Base-by-base conservation (phyloP, 2,329 filamentous ascomycete genomes). In the Aspergillus tubingensis region DNA sequence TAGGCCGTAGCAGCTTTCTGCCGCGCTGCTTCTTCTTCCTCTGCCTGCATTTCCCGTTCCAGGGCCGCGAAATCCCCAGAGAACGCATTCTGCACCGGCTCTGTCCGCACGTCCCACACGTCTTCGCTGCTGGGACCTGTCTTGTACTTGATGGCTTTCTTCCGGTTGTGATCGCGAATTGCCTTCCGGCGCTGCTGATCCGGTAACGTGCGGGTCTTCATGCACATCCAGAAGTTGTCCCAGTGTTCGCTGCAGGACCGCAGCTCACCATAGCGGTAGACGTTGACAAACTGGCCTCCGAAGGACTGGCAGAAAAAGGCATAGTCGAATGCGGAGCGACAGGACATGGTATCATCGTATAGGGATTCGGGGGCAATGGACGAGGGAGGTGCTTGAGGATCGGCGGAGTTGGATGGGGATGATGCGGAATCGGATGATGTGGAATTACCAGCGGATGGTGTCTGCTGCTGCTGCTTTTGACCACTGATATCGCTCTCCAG, bases 221-320 rank as follows among this genome's bases (percentile, higher is more conserved):
- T 97, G 82, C 95, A 99, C 80, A 97, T 94, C 91, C 93, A 96
- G 78, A 96, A 98, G 76, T 96, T 91, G 62, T 89, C 85, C 92
- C 94, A 97, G 64, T 92, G 88, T 67, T 96, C 90, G 63, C 83
- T 86, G 82, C 95, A 99, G 3, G 85, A 83, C 48, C 89, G 86
- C 70, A 96, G 80, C 44, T 82, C 80, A 63, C 95, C 95, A 73
- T 92, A 89, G 41, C 95, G 90, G 82, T 98, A 99, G 39, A 98
- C 85, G 70, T 92, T 88, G 70, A 91, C 92, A 82, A 93, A 96
- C 76, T 98, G 93, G 0, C 94, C 92, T 56, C 92, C 93, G 8
- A 96, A 82, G 0, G 90, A 92, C 74, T 95, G 91, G 84, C 95
- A 99, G 82, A 94, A 91, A 85, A 94, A 97, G 61, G 94, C 93